Base-by-base conservation (phyloP, 139 green algal genomes). In the Helicosporidium sp. region DNA sequence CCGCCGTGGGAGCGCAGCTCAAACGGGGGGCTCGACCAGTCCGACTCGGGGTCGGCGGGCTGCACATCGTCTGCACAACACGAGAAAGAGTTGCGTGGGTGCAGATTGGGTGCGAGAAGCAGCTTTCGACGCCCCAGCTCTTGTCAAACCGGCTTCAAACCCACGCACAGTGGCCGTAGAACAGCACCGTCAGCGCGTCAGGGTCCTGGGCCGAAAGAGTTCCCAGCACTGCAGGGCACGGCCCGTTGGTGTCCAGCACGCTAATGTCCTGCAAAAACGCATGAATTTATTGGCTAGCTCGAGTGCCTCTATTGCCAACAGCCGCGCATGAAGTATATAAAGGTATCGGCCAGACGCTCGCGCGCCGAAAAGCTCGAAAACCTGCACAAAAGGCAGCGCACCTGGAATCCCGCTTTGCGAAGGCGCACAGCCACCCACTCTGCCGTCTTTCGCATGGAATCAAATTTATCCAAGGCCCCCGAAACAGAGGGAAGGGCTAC, bases 151-250 rank as follows among this genome's bases (percentile, higher is more conserved):
- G n/a, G n/a, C n/a, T n/a, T n/a, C n/a, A n/a, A n/a, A n/a, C n/a
- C n/a, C n/a, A n/a, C 31, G 10, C 31, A 37, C 31, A 37, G 31
- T 37, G 31, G 31, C 69, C 78, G 45, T 87, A 87, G 18, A 87
- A 63, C 15, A 87, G 61, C 0, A 74, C 58, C 4, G 75, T 85
- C 12, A 68, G 73, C 23, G 46, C 19, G 2, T 37, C 52, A 13
- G 37, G 23, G 6, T n/a, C n/a, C n/a, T n/a, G n/a, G n/a, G n/a
- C n/a, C n/a, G n/a, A n/a, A n/a, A n/a, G n/a, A n/a, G n/a, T n/a
- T n/a, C n/a, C n/a, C n/a, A n/a, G 86, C 39, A 86, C 75, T 8
- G 71, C 59, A 16, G 77, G 76, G 17, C 73, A 66, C 0, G 66
- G 43, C 0, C 72, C 73, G 18, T 52, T 40, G 1, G 68, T 85